phyloP scores from a whole-genome alignment of 768 basidiomycete genomes.

The Hypsizygus marmoreus region DNA sequence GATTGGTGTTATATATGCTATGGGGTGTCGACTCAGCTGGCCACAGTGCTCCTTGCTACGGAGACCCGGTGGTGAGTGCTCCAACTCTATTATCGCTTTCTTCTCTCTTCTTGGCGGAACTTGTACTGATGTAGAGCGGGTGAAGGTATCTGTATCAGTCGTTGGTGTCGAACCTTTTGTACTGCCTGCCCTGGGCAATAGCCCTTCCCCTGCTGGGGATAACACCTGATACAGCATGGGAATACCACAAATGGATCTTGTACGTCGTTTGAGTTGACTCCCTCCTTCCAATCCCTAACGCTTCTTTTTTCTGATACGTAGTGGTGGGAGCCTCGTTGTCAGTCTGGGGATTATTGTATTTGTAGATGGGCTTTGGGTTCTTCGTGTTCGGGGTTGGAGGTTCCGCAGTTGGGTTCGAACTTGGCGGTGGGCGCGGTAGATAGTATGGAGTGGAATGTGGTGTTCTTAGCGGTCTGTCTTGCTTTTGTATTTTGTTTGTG shows the following conservation, averaged over 20 bases:
- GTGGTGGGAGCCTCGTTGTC: slow-evolving; percentile 22
- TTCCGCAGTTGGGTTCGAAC: too few relatives aligned
- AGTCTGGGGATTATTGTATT: slow-evolving; percentile 18
- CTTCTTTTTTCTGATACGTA: neutral
- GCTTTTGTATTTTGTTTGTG: too few relatives aligned
- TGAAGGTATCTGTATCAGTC: slow-evolving; percentile 17
- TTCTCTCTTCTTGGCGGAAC: too few relatives aligned
- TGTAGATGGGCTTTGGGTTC: slow-evolving; percentile 17
- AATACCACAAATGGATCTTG: slow-evolving; percentile 24
- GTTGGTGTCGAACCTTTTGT: slow-evolving; percentile 21
- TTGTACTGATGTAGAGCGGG: neutral
- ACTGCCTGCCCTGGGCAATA: slow-evolving; percentile 24
- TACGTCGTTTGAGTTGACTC: slow-evolving; percentile 3
- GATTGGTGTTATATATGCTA: slow-evolving; percentile 29
- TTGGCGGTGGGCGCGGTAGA: too few relatives aligned
- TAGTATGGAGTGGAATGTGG: too few relatives aligned
- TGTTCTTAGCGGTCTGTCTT: too few relatives aligned
- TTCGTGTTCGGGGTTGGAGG: slow-evolving; percentile 2
- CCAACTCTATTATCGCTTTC: too few relatives aligned
- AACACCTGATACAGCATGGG: slow-evolving; percentile 23
- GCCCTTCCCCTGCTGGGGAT: slow-evolving; percentile 20
- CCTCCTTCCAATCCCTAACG: slow-evolving; percentile 2
- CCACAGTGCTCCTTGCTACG: slow-evolving; percentile 22
- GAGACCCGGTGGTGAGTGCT: slow-evolving; percentile 20
- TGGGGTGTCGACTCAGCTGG: slow-evolving; percentile 25